Percentiles rank a stretch among this genome's conserved stretches.
phyloP scores from a whole-genome alignment of 495 filamentous ascomycete genomes.

The Neurospora sp. region DNA sequence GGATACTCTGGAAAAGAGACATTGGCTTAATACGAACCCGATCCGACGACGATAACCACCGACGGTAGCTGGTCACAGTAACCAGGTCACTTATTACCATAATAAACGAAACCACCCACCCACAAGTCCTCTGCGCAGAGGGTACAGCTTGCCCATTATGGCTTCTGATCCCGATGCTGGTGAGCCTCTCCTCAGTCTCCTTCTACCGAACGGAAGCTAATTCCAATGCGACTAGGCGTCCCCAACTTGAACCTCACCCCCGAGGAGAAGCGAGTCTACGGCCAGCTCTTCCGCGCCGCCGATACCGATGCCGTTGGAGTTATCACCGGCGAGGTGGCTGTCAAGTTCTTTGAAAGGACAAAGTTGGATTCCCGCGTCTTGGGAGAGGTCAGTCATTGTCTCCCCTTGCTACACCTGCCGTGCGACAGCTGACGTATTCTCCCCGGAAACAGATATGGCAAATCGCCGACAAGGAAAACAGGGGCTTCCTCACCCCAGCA shows the following conservation, averaged over 20 bases:
- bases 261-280: conserved; percentile 89
- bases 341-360: conserved; percentile 97
- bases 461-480: conserved; percentile 93
- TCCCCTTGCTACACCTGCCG: conserved; percentile 3
- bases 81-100: not conserved
- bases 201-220: not conserved
- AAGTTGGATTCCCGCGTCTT: conserved; percentile 71
- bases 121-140: conserved; percentile 2
- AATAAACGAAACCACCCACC: not conserved
- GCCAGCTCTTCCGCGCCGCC: conserved; percentile 79
- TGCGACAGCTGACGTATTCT: conserved; percentile 1
- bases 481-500: conserved; percentile 79
- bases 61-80: not conserved
- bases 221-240: conserved; percentile 28
- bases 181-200: conserved; percentile 3
- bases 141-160: conserved; percentile 17
- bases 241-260: conserved; percentile 77
- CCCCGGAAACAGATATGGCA: conserved; percentile 73
- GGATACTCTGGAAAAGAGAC: not conserved
- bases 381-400: conserved; percentile 57
- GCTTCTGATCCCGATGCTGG: conserved; percentile 23
- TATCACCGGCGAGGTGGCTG: conserved; percentile 89
- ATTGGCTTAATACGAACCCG: not conserved
- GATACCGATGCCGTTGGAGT: conserved; percentile 87
- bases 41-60: not conserved